Percentiles rank a stretch among this genome's conserved stretches.
These are phyloP conservation scores for Sambucus nigra DNA, from an alignment of 129 eudicot species.

Conservation along the genomic window DNA sequence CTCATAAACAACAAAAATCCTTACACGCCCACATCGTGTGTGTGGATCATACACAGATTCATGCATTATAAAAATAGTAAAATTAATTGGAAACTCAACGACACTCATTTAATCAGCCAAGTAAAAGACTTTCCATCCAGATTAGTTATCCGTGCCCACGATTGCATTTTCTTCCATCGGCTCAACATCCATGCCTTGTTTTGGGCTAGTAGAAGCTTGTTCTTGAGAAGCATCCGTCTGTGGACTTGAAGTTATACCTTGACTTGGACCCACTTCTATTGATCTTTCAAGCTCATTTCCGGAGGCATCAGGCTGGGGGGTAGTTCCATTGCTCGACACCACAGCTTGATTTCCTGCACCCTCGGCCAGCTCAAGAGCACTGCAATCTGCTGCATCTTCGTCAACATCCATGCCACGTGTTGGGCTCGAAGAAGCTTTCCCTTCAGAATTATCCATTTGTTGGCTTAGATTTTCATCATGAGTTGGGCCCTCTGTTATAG, in stretches of 20 bases:
- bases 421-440: no score
- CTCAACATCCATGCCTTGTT: conserved; percentile 1
- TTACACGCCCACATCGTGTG: neutral
- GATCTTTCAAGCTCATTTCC: conserved; percentile 3
- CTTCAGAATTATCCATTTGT: neutral
- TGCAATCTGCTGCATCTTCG: neutral
- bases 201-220: neutral
- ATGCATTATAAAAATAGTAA: neutral
- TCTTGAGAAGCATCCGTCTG: conserved; percentile 7
- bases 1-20: conserved; percentile 8
- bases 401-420: no score
- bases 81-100: neutral
- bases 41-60: neutral
- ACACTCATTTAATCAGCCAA: neutral
- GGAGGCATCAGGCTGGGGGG: conserved; percentile 2
- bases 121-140: neutral
- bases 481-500: neutral
- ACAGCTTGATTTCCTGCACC: conserved; percentile 15
- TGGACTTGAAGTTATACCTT: conserved; percentile 15
- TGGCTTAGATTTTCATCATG: neutral
- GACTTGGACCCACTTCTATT: conserved; percentile 9
- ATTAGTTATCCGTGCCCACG: neutral
- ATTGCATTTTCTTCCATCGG: neutral
- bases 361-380: conserved; percentile 2
- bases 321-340: conserved; percentile 13